Evolutionary conservation across 1,139 yeast species (phyloP).

Genomic region (Lodderomyces metapsilosis): DNA sequence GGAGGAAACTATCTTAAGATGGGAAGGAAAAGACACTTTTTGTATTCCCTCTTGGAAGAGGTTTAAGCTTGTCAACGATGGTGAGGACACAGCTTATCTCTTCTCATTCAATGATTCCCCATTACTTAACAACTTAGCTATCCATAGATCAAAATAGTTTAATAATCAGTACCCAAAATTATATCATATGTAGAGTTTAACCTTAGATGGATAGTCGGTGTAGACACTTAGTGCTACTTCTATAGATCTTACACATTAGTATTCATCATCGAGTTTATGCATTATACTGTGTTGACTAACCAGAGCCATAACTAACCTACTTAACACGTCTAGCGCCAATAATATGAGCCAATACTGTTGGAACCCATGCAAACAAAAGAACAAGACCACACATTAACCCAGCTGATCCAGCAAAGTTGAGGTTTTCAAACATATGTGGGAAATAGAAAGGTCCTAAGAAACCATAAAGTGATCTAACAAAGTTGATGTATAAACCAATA

Average conservation of each 20-base stretch:
- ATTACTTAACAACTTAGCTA: background rate
- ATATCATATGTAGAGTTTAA: no score
- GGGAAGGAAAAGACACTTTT: background rate
- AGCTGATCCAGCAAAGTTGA: constrained; percentile 16
- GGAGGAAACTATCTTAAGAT: background rate
- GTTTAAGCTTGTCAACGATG: background rate
- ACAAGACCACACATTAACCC: constrained; percentile 17
- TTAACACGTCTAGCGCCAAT: constrained; percentile 10
- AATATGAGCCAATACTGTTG: constrained; percentile 11
- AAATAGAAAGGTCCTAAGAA: constrained; percentile 27
- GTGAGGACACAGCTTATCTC: background rate
- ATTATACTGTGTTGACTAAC: background rate
- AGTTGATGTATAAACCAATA: constrained; percentile 17
- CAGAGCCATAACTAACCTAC: background rate
- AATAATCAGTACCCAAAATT: no score
- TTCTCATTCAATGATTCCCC: constrained; percentile 1
- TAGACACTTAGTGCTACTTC: no score
- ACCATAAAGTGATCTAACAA: constrained; percentile 19
- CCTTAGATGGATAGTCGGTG: no score
- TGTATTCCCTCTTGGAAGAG: constrained; percentile 1
- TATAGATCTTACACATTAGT: no score
- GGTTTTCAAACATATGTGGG: constrained; percentile 22
- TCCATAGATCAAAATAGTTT: background rate
- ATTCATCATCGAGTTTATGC: no score
- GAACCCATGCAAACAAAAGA: constrained; percentile 11